Conservation (phyloP, 1,284 basidiomycete species). For the Porogramme epimiltina region DNA sequence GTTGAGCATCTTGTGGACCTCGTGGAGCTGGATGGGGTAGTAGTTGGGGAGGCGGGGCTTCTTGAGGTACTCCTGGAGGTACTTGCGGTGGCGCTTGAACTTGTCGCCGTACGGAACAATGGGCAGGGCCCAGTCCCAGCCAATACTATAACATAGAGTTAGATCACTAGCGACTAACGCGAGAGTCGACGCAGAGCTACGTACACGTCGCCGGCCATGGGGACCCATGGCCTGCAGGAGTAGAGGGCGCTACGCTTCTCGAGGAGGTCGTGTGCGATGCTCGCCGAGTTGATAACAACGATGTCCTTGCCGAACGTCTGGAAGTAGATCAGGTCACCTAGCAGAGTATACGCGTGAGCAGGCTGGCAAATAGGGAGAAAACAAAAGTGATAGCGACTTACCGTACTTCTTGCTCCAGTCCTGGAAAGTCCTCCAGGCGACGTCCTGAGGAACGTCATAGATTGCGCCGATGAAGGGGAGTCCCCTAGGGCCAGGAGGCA, state of each 20-base stretch:
- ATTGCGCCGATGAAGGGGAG: background rate
- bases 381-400: background rate
- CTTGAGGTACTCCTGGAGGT: slow-evolving; percentile 18
- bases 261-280: background rate
- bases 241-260: slow-evolving; percentile 1
- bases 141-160: slow-evolving; percentile 2
- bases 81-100: slow-evolving; percentile 12
- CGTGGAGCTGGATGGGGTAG: slow-evolving; percentile 1
- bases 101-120: slow-evolving; percentile 13
- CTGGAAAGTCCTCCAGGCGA: slow-evolving; percentile 1
- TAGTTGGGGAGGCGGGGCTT: slow-evolving; percentile 1
- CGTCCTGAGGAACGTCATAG: background rate
- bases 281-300: background rate
- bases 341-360: background rate
- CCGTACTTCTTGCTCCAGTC: background rate
- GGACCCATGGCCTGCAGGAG: background rate
- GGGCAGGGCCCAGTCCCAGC: slow-evolving; percentile 4
- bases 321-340: background rate
- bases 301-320: background rate
- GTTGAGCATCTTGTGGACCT: slow-evolving; percentile 1
- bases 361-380: background rate
- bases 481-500: background rate
- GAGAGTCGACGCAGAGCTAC: background rate
- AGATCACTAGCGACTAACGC: background rate
- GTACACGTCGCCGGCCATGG: background rate